A percentile compares a stretch with the other conserved stretches of the same genome.
Conservation (phyloP, 192 early-diverging fungal species). For the Geranomyces michiganensis region DNA sequence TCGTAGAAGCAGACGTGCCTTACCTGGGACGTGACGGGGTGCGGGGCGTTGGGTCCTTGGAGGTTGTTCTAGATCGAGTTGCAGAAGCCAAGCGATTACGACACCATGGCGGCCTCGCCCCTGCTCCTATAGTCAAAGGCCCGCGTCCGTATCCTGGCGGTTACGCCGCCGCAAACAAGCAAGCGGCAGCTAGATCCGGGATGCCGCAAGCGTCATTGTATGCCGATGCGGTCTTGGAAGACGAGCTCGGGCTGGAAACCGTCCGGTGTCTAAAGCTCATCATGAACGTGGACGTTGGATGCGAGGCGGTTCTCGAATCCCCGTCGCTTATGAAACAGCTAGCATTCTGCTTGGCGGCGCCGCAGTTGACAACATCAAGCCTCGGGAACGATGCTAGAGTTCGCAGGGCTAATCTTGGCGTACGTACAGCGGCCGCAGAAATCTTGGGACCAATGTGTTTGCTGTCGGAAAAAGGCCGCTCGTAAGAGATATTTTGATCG, state of each 20-base stretch:
- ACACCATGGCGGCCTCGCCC: background rate
- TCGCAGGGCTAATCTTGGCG: conserved; percentile 18
- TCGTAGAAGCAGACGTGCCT: conserved; percentile 20
- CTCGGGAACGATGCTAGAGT: conserved; percentile 6
- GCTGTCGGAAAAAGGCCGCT: conserved; percentile 25
- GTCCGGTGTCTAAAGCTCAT: conserved; percentile 34
- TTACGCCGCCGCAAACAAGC: conserved; percentile 11
- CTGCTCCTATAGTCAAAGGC: background rate
- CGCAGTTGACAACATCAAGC: background rate
- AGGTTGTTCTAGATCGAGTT: conserved; percentile 38
- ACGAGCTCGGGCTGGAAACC: conserved; percentile 29
- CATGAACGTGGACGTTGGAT: conserved; percentile 35
- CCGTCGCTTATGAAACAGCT: conserved; percentile 29
- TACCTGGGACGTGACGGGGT: conserved; percentile 24
- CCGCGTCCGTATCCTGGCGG: conserved; percentile 6
- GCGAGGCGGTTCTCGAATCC: conserved; percentile 24
- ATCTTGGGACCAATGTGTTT: conserved; percentile 38
- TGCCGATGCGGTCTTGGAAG: conserved; percentile 36
- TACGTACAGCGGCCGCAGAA: conserved; percentile 27
- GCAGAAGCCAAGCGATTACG: conserved; percentile 21
- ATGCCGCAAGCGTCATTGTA: conserved; percentile 20
- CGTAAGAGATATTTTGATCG: conserved; percentile 4
- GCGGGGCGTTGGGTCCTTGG: conserved; percentile 28
- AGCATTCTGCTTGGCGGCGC: conserved; percentile 28
- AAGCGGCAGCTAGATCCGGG: background rate